Conservation (phyloP, 202 grass and related monocot genomes). For the Setaria viridis region DNA sequence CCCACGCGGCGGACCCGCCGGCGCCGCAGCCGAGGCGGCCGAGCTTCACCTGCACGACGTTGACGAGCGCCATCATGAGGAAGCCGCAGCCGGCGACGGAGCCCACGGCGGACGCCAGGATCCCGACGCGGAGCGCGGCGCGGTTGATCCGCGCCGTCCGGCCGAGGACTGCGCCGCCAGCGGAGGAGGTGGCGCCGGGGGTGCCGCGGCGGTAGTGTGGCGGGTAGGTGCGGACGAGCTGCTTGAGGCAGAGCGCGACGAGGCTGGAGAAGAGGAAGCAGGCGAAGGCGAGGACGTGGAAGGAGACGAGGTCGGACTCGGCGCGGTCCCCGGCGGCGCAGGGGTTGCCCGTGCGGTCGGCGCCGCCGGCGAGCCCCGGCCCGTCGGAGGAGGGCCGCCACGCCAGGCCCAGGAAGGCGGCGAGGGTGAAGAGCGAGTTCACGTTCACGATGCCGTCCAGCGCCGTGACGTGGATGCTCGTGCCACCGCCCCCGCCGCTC, state of each 20-base stretch:
- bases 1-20: slow-evolving; percentile 56
- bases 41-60: slow-evolving; percentile 87
- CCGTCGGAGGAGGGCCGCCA: slow-evolving; percentile 70
- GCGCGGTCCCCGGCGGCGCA: slow-evolving; percentile 68
- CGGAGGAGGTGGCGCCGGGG: background rate
- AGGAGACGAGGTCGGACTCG: slow-evolving; percentile 78
- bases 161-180: background rate
- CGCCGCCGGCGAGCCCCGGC: slow-evolving; percentile 46
- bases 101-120: slow-evolving; percentile 64
- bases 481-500: slow-evolving; percentile 47
- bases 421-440: slow-evolving; percentile 85
- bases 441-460: slow-evolving; percentile 96
- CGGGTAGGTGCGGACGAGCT: slow-evolving; percentile 64
- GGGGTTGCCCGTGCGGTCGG: slow-evolving; percentile 35
- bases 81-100: slow-evolving; percentile 74
- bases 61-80: slow-evolving; percentile 89
- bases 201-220: background rate
- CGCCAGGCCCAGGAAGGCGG: slow-evolving; percentile 66
- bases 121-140: slow-evolving; percentile 68
- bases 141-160: slow-evolving; percentile 65
- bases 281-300: slow-evolving; percentile 89
- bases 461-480: slow-evolving; percentile 84
- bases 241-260: slow-evolving; percentile 96
- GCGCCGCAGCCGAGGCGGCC: slow-evolving; percentile 69
- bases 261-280: slow-evolving; percentile 99